Conservation (phyloP, 495 filamentous ascomycete species). For the Beverwykella pulmonaria region DNA sequence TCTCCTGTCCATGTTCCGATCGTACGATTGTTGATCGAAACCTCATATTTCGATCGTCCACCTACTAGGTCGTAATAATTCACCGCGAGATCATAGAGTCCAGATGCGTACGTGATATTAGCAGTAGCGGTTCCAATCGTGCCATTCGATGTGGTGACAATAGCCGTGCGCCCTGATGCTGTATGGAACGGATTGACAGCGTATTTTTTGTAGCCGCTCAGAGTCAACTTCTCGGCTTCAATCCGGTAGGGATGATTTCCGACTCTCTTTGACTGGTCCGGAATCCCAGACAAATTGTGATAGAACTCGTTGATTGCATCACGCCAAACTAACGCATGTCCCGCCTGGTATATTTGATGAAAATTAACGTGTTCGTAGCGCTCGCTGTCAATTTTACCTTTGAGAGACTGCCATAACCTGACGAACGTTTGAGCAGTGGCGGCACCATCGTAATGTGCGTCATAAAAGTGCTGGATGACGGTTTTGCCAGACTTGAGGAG, state of each 20-base stretch:
- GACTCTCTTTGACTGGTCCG: constrained; percentile 58
- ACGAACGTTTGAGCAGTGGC: constrained; percentile 62
- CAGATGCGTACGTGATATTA: constrained; percentile 52
- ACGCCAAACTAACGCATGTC: constrained; percentile 70
- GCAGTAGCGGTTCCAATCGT: constrained; percentile 55
- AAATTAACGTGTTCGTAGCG: constrained; percentile 61
- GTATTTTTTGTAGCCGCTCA: constrained; percentile 55
- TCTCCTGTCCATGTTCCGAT: constrained; percentile 63
- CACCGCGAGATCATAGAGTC: constrained; percentile 64
- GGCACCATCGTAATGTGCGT: constrained; percentile 67
- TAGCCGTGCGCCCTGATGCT: constrained; percentile 54
- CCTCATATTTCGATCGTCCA: constrained; percentile 57
- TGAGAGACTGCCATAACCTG: constrained; percentile 55
- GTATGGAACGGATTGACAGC: constrained; percentile 58
- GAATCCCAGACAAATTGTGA: constrained; percentile 59
- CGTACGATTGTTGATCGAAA: constrained; percentile 55
- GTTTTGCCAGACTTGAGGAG: constrained; percentile 65
- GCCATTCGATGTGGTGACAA: constrained; percentile 54
- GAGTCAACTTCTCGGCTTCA: constrained; percentile 65
- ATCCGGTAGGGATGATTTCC: constrained; percentile 63
- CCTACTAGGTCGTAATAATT: constrained; percentile 67
- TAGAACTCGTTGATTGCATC: constrained; percentile 67
- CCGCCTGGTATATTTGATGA: constrained; percentile 65
- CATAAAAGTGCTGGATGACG: constrained; percentile 77
- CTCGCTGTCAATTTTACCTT: constrained; percentile 61